phyloP scores from a whole-genome alignment of 2,329 filamentous ascomycete species.

The Aureobasidium sp. region DNA sequence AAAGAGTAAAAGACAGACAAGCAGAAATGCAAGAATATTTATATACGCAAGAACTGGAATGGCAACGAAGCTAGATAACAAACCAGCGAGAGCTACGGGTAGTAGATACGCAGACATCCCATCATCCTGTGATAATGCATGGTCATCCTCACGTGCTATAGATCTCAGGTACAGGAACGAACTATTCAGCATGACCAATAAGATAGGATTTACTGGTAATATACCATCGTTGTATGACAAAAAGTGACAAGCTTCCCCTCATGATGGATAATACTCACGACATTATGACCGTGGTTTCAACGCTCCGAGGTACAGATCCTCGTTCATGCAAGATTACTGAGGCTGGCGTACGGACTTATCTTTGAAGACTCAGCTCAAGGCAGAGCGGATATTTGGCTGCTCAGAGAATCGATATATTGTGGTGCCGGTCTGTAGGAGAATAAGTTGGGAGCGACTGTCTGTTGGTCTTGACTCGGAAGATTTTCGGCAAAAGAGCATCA shows the following conservation, averaged over 20 bases:
- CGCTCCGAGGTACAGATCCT: neutral
- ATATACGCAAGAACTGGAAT: too few species aligned
- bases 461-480: too few species aligned
- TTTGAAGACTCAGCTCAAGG: neutral
- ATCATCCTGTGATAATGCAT: neutral
- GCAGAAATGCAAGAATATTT: neutral
- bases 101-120: neutral
- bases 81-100: neutral
- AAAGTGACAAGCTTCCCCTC: neutral
- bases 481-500: too few species aligned
- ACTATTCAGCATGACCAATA: neutral
- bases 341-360: neutral
- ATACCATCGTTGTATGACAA: neutral
- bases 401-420: too few species aligned
- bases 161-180: neutral
- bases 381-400: too few species aligned
- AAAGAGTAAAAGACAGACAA: neutral
- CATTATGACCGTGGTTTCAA: conserved; percentile 1
- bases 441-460: too few species aligned
- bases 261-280: conserved; percentile 4
- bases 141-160: neutral
- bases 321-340: conserved; percentile 4
- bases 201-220: neutral
- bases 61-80: neutral
- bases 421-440: too few species aligned